Percentiles rank a stretch among this genome's conserved stretches.
These are phyloP conservation scores for Lipomyces japonicus DNA, from an alignment of 805 yeast species.

Conservation along the genomic window DNA sequence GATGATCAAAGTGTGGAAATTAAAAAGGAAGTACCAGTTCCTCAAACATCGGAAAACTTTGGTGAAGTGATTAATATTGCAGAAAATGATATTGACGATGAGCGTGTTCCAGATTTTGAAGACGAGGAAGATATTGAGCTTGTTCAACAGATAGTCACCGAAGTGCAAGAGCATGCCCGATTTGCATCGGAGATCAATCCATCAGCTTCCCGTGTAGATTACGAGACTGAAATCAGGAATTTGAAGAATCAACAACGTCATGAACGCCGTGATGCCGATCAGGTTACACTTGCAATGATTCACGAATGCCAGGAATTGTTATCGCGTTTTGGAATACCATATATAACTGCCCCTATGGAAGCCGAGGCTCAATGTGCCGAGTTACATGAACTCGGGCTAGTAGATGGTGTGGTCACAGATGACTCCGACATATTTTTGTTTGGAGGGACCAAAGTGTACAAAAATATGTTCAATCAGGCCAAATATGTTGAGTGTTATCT, in stretches of 20 bases:
- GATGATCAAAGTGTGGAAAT: no score
- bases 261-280: conserved; percentile 84
- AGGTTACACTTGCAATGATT: conserved; percentile 81
- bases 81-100: conserved; percentile 32
- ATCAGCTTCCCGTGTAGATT: conserved; percentile 20
- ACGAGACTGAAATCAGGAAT: conserved; percentile 36
- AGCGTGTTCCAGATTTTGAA: conserved; percentile 34
- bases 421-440: conserved; percentile 95
- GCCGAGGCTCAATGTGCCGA: conserved; percentile 99
- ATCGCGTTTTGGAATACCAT: conserved; percentile 88
- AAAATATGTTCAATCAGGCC: conserved; percentile 91
- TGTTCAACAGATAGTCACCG: conserved; percentile 58
- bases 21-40: no score
- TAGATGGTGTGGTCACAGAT: conserved; percentile 94
- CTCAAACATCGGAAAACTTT: no score
- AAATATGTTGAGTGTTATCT: conserved; percentile 85
- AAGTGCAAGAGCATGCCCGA: conserved; percentile 65
- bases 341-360: conserved; percentile 94
- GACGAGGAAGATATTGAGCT: conserved; percentile 72
- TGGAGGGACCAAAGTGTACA: conserved; percentile 78
- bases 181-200: conserved; percentile 44
- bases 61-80: no score
- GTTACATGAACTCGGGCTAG: conserved; percentile 60
- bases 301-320: conserved; percentile 85
- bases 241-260: conserved; percentile 60